Percentiles rank a stretch among this genome's conserved stretches.
Evolutionary conservation across 192 early-diverging fungal species (phyloP).

Genomic region (Rhizoclosmatium globosum): DNA sequence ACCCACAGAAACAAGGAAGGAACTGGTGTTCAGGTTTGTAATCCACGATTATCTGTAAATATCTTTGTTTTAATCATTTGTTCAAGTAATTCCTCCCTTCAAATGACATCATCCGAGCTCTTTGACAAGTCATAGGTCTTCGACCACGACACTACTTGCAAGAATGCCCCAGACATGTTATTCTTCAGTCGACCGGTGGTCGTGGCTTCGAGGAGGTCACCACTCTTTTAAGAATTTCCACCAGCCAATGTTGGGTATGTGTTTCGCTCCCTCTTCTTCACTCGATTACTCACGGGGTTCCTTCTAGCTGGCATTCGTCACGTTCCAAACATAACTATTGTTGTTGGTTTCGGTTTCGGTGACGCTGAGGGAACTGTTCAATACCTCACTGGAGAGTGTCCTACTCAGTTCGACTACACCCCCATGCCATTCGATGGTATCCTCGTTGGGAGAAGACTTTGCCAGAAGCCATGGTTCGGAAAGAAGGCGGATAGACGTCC

Average conservation of each 20-base stretch:
- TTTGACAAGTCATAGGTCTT: conserved; percentile 66
- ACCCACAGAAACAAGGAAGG: no score
- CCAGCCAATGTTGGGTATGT: conserved; percentile 76
- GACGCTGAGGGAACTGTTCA: conserved; percentile 84
- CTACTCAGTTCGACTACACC: conserved; percentile 74
- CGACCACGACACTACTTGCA: conserved; percentile 77
- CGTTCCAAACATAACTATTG: conserved; percentile 80
- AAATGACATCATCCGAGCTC: conserved; percentile 78
- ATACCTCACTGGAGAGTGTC: conserved; percentile 95
- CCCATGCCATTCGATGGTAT: conserved; percentile 98
- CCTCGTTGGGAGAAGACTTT: conserved; percentile 93
- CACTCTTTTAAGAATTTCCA: conserved; percentile 97
- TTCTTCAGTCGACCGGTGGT: conserved; percentile 97
- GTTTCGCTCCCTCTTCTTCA: background rate
- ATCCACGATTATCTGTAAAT: no score
- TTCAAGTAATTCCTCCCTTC: conserved; percentile 77
- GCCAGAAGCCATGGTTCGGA: conserved; percentile 96
- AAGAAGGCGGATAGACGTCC: conserved; percentile 70
- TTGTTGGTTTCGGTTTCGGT: conserved; percentile 93
- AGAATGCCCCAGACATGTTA: conserved; percentile 81
- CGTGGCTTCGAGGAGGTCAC: conserved; percentile 93
- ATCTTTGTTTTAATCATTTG: conserved; percentile 75
- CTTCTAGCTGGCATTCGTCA: conserved; percentile 80
- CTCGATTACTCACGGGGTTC: background rate
- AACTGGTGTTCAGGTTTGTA: no score